These are phyloP conservation scores for Oemleria cerasiformis DNA, from an alignment of 306 rosid genomes.

Conservation along the genomic window DNA sequence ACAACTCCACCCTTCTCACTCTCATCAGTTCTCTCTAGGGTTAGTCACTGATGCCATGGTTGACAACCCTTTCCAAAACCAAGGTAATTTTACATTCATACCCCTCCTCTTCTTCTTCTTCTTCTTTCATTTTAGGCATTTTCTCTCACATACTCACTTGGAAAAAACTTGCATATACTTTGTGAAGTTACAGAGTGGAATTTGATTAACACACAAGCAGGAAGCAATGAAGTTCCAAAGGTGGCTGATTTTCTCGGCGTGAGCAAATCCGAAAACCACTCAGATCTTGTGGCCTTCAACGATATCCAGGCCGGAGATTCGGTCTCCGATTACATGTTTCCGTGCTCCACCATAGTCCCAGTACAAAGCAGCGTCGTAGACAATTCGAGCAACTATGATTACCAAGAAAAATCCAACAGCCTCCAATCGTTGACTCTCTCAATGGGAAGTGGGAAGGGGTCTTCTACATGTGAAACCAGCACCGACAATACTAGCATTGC, in stretches of 20 bases:
- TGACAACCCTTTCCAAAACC: conserved; percentile 72
- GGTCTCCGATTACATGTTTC: conserved; percentile 64
- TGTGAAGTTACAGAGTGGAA: conserved; percentile 65
- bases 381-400: conserved; percentile 50
- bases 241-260: conserved; percentile 99
- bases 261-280: conserved; percentile 67
- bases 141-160: neutral
- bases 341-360: conserved; percentile 47
- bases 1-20: conserved; percentile 63
- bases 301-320: conserved; percentile 60
- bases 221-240: conserved; percentile 64
- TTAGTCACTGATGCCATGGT: conserved; percentile 66
- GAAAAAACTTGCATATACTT: neutral
- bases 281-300: conserved; percentile 62
- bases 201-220: conserved; percentile 53
- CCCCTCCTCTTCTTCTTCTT: neutral
- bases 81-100: conserved; percentile 38
- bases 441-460: conserved; percentile 86
- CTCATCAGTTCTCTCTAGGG: conserved; percentile 87
- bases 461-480: conserved; percentile 66
- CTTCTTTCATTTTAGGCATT: neutral
- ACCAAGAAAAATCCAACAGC: conserved; percentile 61
- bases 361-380: conserved; percentile 47
- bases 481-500: conserved; percentile 45
- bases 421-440: conserved; percentile 83